Evolutionary conservation across 805 yeast genomes (phyloP).

Genomic region (Sugiyamaella qingdaonensis): DNA sequence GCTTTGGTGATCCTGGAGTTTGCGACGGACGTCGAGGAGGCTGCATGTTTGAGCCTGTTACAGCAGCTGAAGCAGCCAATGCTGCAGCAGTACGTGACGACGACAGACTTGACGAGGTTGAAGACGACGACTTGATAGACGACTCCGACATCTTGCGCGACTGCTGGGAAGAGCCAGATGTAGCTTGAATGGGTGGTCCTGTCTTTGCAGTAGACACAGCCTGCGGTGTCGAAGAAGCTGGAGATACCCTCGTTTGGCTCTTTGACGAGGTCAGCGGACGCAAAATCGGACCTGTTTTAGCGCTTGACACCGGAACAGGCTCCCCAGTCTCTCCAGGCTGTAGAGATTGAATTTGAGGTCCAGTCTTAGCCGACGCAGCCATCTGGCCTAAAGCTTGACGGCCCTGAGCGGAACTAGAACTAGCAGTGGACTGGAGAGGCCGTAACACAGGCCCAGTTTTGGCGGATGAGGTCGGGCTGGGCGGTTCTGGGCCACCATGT

Average conservation of each 20-base stretch:
- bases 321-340: too few relatives aligned
- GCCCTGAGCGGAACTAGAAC: too few relatives aligned
- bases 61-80: conserved; percentile 5
- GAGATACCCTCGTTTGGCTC: too few relatives aligned
- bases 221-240: too few relatives aligned
- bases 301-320: too few relatives aligned
- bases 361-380: neutral
- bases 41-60: neutral
- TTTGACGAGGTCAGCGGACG: too few relatives aligned
- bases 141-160: neutral
- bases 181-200: neutral
- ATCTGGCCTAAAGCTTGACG: too few relatives aligned
- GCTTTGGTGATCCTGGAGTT: neutral
- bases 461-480: too few relatives aligned
- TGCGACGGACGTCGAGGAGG: conserved; percentile 7
- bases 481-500: too few relatives aligned
- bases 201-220: neutral
- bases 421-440: too few relatives aligned
- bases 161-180: neutral
- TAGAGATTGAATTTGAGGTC: neutral
- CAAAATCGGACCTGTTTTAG: too few relatives aligned
- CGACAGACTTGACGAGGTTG: neutral
- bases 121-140: neutral
- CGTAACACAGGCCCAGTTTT: too few relatives aligned
- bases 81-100: conserved; percentile 1